Evolutionary conservation across 352 stramenopile genomes (phyloP).

Genomic region (Globisporangium middletonii): DNA sequence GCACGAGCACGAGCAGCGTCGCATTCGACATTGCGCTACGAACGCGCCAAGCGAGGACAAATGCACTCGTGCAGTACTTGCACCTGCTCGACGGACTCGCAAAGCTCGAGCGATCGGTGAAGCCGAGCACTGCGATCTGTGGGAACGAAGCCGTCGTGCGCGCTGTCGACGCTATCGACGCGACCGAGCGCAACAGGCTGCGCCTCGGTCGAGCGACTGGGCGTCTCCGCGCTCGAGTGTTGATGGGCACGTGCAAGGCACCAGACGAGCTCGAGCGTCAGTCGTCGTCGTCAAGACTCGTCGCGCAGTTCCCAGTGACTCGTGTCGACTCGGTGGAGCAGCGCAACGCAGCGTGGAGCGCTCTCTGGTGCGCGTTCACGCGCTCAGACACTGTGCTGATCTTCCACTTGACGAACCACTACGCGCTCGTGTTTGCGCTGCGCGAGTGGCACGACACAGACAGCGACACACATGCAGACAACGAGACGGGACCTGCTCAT

Average conservation of each 20-base stretch:
- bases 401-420: constrained; percentile 80
- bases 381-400: constrained; percentile 26
- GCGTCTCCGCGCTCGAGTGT: constrained; percentile 1
- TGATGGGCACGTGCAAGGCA: constrained; percentile 4
- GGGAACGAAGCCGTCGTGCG: constrained; percentile 55
- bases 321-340: constrained; percentile 8
- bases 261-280: neutral
- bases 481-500: too few species aligned
- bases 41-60: too few species aligned
- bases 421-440: constrained; percentile 63
- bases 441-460: constrained; percentile 33
- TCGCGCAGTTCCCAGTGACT: neutral
- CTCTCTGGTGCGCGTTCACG: constrained; percentile 18
- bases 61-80: constrained; percentile 29
- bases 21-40: constrained; percentile 5
- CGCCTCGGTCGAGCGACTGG: neutral
- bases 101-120: constrained; percentile 29
- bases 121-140: constrained; percentile 61
- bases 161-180: constrained; percentile 17
- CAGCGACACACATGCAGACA: neutral
- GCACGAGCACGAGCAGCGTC: neutral
- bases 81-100: constrained; percentile 43
- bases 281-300: neutral
- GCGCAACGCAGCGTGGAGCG: constrained; percentile 10
- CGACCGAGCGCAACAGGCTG: neutral